Percentiles rank a stretch among this genome's conserved stretches.
phyloP scores from a whole-genome alignment of 345 rosid genomes.

The Turritis glabra region DNA sequence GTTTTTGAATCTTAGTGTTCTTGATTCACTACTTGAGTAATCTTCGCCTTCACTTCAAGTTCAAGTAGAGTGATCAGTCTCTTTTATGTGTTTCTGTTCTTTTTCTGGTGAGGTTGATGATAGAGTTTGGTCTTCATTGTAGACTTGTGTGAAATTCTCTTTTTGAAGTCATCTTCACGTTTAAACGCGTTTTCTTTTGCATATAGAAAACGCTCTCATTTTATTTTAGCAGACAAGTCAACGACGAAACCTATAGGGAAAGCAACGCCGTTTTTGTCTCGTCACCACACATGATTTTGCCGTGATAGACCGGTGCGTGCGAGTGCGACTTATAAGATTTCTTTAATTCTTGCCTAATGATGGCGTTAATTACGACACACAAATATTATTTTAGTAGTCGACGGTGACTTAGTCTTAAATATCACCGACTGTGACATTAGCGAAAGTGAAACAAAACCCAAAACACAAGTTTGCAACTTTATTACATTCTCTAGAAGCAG shows the following conservation, averaged over 20 bases:
- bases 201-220: slow-evolving; percentile 19
- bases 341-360: not conserved
- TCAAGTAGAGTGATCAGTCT: slow-evolving; percentile 5
- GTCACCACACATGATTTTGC: not conserved
- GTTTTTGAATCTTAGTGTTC: not conserved
- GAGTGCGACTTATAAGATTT: not conserved
- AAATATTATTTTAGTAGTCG: not conserved
- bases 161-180: not conserved
- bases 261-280: not conserved
- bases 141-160: not conserved
- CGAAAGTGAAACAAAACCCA: slow-evolving; percentile 16
- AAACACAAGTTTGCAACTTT: slow-evolving; percentile 36
- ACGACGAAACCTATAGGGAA: slow-evolving; percentile 7
- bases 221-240: slow-evolving; percentile 9
- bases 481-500: not conserved
- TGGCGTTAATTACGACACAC: slow-evolving; percentile 1
- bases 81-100: not conserved
- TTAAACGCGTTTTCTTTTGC: slow-evolving; percentile 15
- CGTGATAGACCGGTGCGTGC: not conserved
- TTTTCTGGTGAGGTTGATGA: not conserved
- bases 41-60: slow-evolving; percentile 17
- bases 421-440: slow-evolving; percentile 25
- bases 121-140: slow-evolving; percentile 6
- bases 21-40: not conserved
- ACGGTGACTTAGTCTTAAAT: slow-evolving; percentile 27